phyloP scores from a whole-genome alignment of 2,329 filamentous ascomycete genomes.

The Aspergillus cejpii region DNA sequence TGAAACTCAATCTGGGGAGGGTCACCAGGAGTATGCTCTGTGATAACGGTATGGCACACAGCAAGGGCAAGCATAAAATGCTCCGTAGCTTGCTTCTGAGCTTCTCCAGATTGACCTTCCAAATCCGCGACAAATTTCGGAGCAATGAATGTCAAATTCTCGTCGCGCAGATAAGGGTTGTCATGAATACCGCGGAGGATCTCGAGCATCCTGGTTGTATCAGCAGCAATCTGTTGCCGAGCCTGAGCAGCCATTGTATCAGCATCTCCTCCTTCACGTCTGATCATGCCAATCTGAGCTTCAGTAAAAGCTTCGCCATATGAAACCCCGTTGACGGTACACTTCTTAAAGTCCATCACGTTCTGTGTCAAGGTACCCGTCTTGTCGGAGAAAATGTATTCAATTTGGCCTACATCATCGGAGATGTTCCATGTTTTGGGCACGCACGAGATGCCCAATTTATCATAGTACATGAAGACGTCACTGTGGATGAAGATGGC shows the following conservation, averaged over 20 bases:
- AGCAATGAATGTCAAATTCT: slow-evolving; percentile 85
- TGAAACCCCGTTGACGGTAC: slow-evolving; percentile 87
- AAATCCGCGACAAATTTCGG: slow-evolving; percentile 84
- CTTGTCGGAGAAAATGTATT: slow-evolving; percentile 98
- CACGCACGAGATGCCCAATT: slow-evolving; percentile 86
- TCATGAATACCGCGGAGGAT: slow-evolving; percentile 70
- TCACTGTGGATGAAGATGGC: slow-evolving; percentile 98
- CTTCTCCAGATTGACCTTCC: slow-evolving; percentile 64
- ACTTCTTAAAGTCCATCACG: slow-evolving; percentile 99
- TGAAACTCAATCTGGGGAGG: slow-evolving; percentile 89
- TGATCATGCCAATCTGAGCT: slow-evolving; percentile 92
- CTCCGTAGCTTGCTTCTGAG: slow-evolving; percentile 71
- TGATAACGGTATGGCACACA: slow-evolving; percentile 94
- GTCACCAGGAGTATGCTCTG: slow-evolving; percentile 83
- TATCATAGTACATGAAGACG: slow-evolving; percentile 92
- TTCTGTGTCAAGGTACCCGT: slow-evolving; percentile 86
- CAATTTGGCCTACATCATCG: slow-evolving; percentile 93
- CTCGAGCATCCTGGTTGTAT: slow-evolving; percentile 64
- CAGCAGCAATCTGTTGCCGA: slow-evolving; percentile 68
- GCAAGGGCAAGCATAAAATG: slow-evolving; percentile 92
- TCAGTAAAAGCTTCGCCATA: slow-evolving; percentile 98
- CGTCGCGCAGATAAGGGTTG: slow-evolving; percentile 86
- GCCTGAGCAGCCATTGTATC: slow-evolving; percentile 70
- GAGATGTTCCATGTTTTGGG: slow-evolving; percentile 99
- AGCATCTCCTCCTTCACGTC: slow-evolving; percentile 77